These are phyloP conservation scores for Cucumis hystrix DNA, from an alignment of 306 rosid genomes.

Conservation along the genomic window DNA sequence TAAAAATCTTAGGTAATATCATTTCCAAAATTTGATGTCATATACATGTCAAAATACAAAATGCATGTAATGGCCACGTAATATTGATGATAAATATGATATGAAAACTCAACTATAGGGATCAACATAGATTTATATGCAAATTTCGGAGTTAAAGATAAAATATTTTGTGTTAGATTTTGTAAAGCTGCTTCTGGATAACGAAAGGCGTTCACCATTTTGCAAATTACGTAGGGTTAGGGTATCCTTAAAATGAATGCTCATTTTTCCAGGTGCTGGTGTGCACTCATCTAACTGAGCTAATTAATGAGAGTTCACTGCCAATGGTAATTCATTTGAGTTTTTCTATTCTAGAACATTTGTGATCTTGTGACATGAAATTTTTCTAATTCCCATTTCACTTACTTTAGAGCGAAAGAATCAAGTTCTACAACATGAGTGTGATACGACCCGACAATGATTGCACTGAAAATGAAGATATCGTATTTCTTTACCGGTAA, in stretches of 20 bases:
- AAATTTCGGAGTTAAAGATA: not conserved
- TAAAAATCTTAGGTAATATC: not conserved
- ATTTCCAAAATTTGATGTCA: not conserved
- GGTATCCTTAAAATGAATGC: not conserved
- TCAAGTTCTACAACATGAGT: slow-evolving; percentile 75
- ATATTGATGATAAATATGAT: not conserved
- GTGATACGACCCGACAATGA: slow-evolving; percentile 63
- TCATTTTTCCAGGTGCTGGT: slow-evolving; percentile 53
- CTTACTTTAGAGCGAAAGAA: slow-evolving; percentile 57
- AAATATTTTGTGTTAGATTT: not conserved
- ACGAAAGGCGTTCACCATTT: not conserved
- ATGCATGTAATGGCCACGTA: not conserved
- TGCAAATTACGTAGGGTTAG: not conserved
- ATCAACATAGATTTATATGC: not conserved
- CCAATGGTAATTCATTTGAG: slow-evolving; percentile 32
- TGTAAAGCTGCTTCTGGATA: not conserved
- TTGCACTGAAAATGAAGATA: slow-evolving; percentile 44
- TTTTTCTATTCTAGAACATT: slow-evolving; percentile 8
- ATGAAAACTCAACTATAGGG: not conserved
- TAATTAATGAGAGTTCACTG: slow-evolving; percentile 57
- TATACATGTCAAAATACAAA: not conserved
- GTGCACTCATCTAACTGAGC: slow-evolving; percentile 91
- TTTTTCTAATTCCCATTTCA: not conserved
- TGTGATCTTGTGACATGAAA: not conserved
- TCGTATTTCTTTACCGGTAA: slow-evolving; percentile 78